A percentile compares a stretch with the other conserved stretches of the same genome.
phyloP scores from a whole-genome alignment of 1,284 basidiomycete species.

The Marasmius oreades region DNA sequence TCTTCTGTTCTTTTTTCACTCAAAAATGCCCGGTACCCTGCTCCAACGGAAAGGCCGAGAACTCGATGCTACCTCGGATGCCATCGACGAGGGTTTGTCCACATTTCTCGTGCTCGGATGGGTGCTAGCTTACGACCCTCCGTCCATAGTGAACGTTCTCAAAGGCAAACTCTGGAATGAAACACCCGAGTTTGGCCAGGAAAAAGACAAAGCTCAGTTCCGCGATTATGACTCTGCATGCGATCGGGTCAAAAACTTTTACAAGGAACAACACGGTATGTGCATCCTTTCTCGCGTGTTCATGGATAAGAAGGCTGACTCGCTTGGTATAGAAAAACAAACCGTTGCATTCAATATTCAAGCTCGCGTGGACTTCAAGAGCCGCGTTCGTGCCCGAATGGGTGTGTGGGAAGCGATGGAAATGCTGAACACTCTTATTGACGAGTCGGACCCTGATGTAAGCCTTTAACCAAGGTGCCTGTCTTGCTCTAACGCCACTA shows the following conservation, averaged over 20 bases:
- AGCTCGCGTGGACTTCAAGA: conserved; percentile 72
- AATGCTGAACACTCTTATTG: conserved; percentile 82
- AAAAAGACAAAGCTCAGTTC: conserved; percentile 78
- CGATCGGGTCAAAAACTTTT: conserved; percentile 84
- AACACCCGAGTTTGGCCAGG: conserved; percentile 61
- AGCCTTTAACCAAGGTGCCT: conserved; percentile 17
- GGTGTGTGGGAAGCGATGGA: conserved; percentile 89
- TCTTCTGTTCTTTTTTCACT: background rate
- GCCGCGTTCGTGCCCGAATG: conserved; percentile 54
- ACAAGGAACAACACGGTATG: conserved; percentile 81
- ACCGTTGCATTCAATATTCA: conserved; percentile 82
- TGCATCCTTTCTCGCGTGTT: background rate
- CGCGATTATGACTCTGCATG: conserved; percentile 77
- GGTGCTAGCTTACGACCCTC: background rate
- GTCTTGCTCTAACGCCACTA: background rate
- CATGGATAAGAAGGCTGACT: background rate
- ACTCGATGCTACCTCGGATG: conserved; percentile 70
- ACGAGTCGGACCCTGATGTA: conserved; percentile 86
- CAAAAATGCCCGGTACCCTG: conserved; percentile 4
- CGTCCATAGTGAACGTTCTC: conserved; percentile 60
- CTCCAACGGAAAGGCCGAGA: conserved; percentile 25
- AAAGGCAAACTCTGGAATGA: conserved; percentile 62
- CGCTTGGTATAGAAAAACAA: conserved; percentile 67
- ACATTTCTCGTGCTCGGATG: background rate
- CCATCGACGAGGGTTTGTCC: conserved; percentile 64